Conservation (phyloP, 306 rosid genomes). For the Cucurbita ficifolia region DNA sequence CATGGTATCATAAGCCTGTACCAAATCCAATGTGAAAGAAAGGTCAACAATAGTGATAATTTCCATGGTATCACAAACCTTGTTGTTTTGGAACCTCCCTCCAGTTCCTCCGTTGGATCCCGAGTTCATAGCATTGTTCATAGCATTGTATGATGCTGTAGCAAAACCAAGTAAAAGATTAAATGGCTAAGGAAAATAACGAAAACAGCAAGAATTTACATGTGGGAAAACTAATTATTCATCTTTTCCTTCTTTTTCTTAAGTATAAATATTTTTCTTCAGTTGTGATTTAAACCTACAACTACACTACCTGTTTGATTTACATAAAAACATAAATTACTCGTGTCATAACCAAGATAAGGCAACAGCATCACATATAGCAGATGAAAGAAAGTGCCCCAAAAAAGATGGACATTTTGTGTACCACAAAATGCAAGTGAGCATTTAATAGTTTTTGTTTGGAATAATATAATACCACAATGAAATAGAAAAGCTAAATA, state of each 20-base stretch:
- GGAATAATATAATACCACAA: not conserved
- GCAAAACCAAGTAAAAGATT: conserved; percentile 55
- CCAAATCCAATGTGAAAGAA: not conserved
- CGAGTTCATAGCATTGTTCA: conserved; percentile 39
- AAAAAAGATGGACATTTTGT: not conserved
- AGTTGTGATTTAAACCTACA: not conserved
- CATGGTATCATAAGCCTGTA: not conserved
- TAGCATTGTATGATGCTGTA: conserved; percentile 48
- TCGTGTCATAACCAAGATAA: not conserved
- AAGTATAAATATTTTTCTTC: not conserved
- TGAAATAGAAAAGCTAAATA: not conserved
- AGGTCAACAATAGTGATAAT: not conserved
- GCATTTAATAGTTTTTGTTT: not conserved
- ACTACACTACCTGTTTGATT: not conserved
- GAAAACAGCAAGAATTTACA: conserved; percentile 50
- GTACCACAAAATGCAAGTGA: not conserved
- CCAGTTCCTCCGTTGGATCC: conserved; percentile 57
- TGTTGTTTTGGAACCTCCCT: conserved; percentile 59
- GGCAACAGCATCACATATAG: not conserved
- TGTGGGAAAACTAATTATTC: not conserved
- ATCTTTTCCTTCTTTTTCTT: not conserved
- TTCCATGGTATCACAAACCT: conserved; percentile 30
- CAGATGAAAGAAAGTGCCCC: not conserved
- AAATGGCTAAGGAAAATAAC: conserved; percentile 47
- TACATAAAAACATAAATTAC: not conserved